Conservation (phyloP, 1,284 basidiomycete genomes). For the Meira nashicola region DNA sequence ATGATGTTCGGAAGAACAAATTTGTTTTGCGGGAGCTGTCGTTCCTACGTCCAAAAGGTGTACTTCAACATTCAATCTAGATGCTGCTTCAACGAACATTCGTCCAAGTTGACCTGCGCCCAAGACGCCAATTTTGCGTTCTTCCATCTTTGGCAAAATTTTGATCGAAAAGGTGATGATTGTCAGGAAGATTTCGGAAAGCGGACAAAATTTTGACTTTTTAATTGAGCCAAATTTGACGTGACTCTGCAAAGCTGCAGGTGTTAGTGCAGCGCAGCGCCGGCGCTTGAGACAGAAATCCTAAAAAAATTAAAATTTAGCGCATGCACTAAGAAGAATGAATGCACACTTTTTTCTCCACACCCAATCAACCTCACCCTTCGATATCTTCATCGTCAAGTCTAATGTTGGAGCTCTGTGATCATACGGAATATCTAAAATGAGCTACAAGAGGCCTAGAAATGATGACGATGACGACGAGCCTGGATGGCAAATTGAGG, state of each 20-base stretch:
- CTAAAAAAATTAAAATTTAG: too few species aligned
- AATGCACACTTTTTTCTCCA: too few species aligned
- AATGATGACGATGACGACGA: background rate
- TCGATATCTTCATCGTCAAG: too few species aligned
- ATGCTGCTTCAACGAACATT: conserved; percentile 89
- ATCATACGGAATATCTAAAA: background rate
- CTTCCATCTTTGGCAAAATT: conserved; percentile 6
- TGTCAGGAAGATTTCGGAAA: too few species aligned
- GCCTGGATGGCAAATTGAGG: background rate
- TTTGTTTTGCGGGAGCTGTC: conserved; percentile 83
- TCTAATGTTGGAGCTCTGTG: background rate
- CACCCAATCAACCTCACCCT: too few species aligned
- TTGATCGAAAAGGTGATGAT: too few species aligned
- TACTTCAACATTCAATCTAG: conserved; percentile 79
- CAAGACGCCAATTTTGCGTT: conserved; percentile 11
- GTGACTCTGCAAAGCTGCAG: too few species aligned
- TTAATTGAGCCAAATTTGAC: too few species aligned
- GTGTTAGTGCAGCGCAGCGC: too few species aligned
- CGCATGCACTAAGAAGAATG: too few species aligned
- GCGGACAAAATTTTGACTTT: too few species aligned
- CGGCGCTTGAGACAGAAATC: too few species aligned
- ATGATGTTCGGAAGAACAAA: conserved; percentile 60
- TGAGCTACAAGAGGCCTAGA: background rate
- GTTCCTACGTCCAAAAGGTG: conserved; percentile 79
- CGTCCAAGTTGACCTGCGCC: conserved; percentile 89